Conservation (phyloP, 805 yeast genomes). For the Yarrowia porcina region DNA sequence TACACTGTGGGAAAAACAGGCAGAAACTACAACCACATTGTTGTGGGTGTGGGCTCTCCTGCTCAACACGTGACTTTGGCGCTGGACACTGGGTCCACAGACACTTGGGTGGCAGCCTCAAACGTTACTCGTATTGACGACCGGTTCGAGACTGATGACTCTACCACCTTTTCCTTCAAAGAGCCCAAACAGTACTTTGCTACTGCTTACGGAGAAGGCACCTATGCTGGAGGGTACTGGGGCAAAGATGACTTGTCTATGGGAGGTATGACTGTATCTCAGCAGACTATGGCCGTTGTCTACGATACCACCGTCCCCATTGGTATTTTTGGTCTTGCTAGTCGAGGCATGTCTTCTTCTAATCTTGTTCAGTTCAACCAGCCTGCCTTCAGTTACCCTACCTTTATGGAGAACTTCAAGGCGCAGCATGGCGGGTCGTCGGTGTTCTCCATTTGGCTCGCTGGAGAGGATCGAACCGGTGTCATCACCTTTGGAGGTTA, state of each 20-base stretch:
- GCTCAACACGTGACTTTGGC: background rate
- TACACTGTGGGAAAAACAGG: background rate
- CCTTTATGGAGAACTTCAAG: background rate
- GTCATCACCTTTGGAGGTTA: background rate
- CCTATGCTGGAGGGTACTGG: background rate
- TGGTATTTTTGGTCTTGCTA: background rate
- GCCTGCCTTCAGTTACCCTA: background rate
- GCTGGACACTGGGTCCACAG: background rate
- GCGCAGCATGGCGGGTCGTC: background rate
- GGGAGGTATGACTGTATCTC: background rate
- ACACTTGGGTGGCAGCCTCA: background rate
- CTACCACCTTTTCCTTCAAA: background rate
- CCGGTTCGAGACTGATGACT: background rate
- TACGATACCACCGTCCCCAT: background rate
- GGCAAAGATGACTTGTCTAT: background rate
- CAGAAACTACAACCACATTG: background rate
- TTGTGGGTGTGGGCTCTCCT: background rate
- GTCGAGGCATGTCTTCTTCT: background rate
- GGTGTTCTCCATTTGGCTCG: background rate
- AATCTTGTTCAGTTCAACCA: background rate
- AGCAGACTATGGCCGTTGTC: background rate
- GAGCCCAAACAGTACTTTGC: background rate
- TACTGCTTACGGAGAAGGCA: background rate
- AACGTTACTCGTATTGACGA: background rate
- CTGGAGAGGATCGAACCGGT: background rate